A percentile compares a stretch with the other conserved stretches of the same genome.
Evolutionary conservation across 768 basidiomycete species (phyloP).

Genomic region (Tulasnella sp.): DNA sequence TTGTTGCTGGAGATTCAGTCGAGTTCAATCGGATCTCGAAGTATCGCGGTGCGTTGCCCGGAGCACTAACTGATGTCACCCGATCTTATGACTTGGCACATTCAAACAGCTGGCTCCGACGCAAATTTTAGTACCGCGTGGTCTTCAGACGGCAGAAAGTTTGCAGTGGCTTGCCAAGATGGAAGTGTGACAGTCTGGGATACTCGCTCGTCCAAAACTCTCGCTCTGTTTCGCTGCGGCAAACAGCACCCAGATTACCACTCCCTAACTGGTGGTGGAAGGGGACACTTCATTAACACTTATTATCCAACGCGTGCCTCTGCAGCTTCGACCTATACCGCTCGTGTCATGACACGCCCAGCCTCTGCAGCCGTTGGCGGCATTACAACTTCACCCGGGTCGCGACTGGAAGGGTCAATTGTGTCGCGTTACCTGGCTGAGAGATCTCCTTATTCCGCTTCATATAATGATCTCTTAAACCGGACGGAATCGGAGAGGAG

Average conservation of each 20-base stretch:
- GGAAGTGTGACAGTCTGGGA: conserved; percentile 80
- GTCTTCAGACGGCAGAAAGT: conserved; percentile 69
- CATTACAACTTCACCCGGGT: not conserved
- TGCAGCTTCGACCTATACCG: not conserved
- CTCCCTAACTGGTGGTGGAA: not conserved
- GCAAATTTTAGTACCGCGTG: conserved; percentile 82
- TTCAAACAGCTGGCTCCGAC: conserved; percentile 30
- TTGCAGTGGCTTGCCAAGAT: conserved; percentile 80
- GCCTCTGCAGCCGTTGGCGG: not conserved
- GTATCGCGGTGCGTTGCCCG: conserved; percentile 41
- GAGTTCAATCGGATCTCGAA: conserved; percentile 63
- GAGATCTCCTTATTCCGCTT: not conserved
- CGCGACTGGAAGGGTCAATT: not conserved
- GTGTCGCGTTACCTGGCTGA: not conserved
- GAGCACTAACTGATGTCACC: not conserved
- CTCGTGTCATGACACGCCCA: not conserved
- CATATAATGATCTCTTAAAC: conserved; percentile 1
- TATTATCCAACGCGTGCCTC: not conserved
- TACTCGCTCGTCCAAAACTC: conserved; percentile 30
- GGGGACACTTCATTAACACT: not conserved
- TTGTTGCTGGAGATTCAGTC: conserved; percentile 60
- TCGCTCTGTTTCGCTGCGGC: conserved; percentile 23
- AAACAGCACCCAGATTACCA: not conserved
- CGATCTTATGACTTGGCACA: not conserved
- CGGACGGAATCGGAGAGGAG: not conserved